Evolutionary conservation across 1,284 basidiomycete genomes (phyloP), one percentile per base, ranked within the genome.

Genomic region (Ustilago bromivora): DNA sequence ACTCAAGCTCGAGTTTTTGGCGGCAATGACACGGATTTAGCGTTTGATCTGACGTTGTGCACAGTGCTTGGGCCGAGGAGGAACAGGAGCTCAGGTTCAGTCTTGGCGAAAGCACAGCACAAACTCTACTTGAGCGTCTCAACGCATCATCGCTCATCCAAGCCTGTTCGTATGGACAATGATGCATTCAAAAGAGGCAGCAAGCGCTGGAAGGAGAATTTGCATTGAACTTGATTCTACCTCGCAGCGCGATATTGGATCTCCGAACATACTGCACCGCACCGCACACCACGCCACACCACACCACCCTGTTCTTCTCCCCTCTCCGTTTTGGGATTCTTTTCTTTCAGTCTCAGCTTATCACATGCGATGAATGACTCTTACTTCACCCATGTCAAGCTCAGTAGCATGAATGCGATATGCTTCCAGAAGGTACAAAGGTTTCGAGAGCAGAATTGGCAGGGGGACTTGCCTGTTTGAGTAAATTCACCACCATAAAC

Each of bases 181-280:
- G 49, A 15, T 32, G 49, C 31, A 51, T 32, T 17, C 31, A 46
- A 19, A n/a, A 15, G 43, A 19, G 43, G 43, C 31, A 32, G 28
- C 13, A 28, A 19, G 31, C 40, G 59, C 38, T 28, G 38, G 52
- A 28, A 52, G 34, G 59, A 61, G 34, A 49, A 53, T 32, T 66
- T 55, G 46, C 57, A 46, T 64, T 70, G 57, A 64, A 54, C 57
- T 57, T 53, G 57, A 70, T 61, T 70, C 67, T 70, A 70, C 61
- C 34, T 31, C 58, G 67, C 67, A 70, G 53, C n/a, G 46, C 34
- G 12, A 46, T 59, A 31, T 69, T 69, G 46, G 57, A 69, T 69
- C 67, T 69, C 67, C 61, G 61, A 57, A 58, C 19, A n/a, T 9
- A 47, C 41, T 43, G n/a, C 28, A 49, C 32, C 49, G 13, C 55